These are phyloP conservation scores for Posidonia oceanica DNA, from an alignment of 116 monocot genomes.

Conservation along the genomic window DNA sequence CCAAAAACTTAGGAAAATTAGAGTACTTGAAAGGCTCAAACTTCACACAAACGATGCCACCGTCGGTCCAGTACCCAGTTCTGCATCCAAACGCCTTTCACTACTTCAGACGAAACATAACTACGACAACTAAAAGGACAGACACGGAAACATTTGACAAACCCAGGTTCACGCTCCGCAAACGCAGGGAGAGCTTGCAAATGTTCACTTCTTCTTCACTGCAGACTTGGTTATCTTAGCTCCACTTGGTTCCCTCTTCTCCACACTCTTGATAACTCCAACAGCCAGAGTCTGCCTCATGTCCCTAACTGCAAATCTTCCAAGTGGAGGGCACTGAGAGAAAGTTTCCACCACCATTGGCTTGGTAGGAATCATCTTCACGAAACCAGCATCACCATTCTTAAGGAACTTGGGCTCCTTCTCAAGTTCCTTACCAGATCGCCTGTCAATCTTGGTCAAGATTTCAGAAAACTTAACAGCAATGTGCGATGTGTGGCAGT, in stretches of 20 bases:
- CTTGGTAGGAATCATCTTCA: constrained; percentile 26
- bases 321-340: constrained; percentile 24
- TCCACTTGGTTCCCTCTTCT: constrained; percentile 24
- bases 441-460: constrained; percentile 24
- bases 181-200: too few relatives aligned
- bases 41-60: constrained; percentile 5
- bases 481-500: constrained; percentile 28
- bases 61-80: constrained; percentile 23
- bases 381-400: constrained; percentile 24
- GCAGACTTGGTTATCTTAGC: constrained; percentile 34
- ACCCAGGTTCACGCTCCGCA: too few relatives aligned
- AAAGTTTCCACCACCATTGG: constrained; percentile 36
- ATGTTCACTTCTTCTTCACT: constrained; percentile 26
- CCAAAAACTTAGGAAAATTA: too few relatives aligned
- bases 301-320: constrained; percentile 25
- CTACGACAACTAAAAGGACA: too few relatives aligned
- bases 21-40: background rate
- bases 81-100: constrained; percentile 5
- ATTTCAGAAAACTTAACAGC: constrained; percentile 27
- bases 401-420: constrained; percentile 25
- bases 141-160: too few relatives aligned
- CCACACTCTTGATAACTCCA: constrained; percentile 31
- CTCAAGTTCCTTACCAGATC: constrained; percentile 28
- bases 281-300: constrained; percentile 36
- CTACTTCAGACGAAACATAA: too few relatives aligned